Evolutionary conservation across 768 basidiomycete genomes (phyloP), one percentile per base, ranked within the genome.

Genomic region (Russula abietina): DNA sequence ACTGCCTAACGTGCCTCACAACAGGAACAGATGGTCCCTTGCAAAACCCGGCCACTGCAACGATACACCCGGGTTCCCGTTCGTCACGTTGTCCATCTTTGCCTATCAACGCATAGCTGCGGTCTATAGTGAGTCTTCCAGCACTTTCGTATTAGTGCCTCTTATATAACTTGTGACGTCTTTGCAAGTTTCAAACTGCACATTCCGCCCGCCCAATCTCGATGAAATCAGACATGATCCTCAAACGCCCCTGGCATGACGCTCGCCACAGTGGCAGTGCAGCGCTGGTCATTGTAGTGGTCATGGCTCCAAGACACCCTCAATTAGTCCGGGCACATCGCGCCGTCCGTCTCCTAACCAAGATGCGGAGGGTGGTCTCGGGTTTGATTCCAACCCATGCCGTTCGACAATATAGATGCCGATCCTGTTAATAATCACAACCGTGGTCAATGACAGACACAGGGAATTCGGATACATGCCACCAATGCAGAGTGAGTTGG

Each of bases 201-300:
- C 72, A 91, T 19, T 86, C 90, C 22, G 85, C 88, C 1, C 85
- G 91, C 28, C 91, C 91, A 2, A 90, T 92, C 64, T 90, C 88
- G 9, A 93, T 93, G 91, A 93, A 93, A 72, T 91, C 89, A 4
- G 91, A 93, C 66, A 85, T 92, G 41, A 91, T 93, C 67, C 88
- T 91, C 64, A 93, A 93, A 71, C 86, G 91, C 45, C 89, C 91
- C 2, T 79, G 91, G 1, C 89, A 91, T 67, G 89, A 92, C 62
- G 86, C 87, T 24, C 83, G 88, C 39, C 82, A 86, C 22, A 68
- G 76, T 57, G 80, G 80, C 17, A 58, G 48, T 24, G 64, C 52
- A 57, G 65, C 8, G 45, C 45, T 22, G 55, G 43, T n/a, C 36
- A 55, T 17, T 38, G n/a, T 26, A 43, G 54, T 33, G 76, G 75